Percentiles rank a stretch among this genome's conserved stretches.
Evolutionary conservation across 2,329 filamentous ascomycete genomes (phyloP).

Genomic region (Ceratocystis destructans): DNA sequence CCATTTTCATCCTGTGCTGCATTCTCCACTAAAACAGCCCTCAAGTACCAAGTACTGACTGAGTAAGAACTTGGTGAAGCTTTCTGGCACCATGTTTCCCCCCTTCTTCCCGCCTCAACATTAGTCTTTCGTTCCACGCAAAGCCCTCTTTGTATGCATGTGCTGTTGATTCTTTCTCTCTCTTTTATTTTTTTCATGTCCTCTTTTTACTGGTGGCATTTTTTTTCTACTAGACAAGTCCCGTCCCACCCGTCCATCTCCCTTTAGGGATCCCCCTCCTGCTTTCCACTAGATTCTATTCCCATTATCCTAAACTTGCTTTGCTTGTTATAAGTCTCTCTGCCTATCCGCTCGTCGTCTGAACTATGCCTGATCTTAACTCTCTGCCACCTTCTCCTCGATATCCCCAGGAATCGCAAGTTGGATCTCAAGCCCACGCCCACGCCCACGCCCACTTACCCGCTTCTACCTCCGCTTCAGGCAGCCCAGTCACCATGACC

Average conservation of each 20-base stretch:
- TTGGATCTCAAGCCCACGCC: constrained; percentile 29
- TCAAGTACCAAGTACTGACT: neutral
- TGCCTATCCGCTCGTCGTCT: neutral
- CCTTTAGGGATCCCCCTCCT: neutral
- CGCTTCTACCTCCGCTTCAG: neutral
- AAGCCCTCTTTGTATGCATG: neutral
- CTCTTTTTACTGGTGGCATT: neutral
- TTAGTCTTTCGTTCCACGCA: neutral
- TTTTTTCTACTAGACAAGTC: neutral
- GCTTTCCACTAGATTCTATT: constrained; percentile 1
- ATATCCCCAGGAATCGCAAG: constrained; percentile 25
- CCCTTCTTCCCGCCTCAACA: neutral
- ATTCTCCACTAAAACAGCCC: neutral
- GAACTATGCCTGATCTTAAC: constrained; percentile 42
- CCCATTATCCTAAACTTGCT: too few relatives aligned
- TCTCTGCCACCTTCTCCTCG: constrained; percentile 39
- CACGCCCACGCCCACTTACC: constrained; percentile 22
- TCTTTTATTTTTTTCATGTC: neutral
- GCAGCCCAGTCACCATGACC: constrained; percentile 30
- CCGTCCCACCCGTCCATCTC: neutral
- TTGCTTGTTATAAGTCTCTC: neutral
- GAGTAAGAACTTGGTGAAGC: neutral
- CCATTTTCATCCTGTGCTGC: neutral
- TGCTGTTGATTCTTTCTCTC: neutral
- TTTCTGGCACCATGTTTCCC: neutral